These are phyloP conservation scores for Colletotrichum orbiculare DNA, from an alignment of 2,329 filamentous ascomycete species.

Conservation along the genomic window DNA sequence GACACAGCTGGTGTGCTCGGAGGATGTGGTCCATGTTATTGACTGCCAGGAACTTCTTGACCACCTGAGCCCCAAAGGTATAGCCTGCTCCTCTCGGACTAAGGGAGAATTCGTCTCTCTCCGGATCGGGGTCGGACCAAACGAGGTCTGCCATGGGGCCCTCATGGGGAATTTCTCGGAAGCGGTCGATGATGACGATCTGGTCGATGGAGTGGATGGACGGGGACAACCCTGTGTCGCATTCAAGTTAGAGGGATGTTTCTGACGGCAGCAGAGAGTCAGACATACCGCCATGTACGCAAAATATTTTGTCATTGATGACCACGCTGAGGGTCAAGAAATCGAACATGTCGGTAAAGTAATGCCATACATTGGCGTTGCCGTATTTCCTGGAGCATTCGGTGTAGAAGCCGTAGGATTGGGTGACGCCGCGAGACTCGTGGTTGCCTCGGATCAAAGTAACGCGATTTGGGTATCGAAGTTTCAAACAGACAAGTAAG, in stretches of 20 bases:
- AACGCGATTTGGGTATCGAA: conserved; percentile 95
- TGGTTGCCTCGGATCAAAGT: conserved; percentile 98
- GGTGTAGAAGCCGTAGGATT: conserved; percentile 99
- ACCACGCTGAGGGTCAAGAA: conserved; percentile 96
- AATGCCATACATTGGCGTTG: conserved; percentile 98
- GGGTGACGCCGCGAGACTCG: conserved; percentile 95
- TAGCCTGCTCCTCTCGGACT: conserved; percentile 95
- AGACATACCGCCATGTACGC: conserved; percentile 84
- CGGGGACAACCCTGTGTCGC: conserved; percentile 75
- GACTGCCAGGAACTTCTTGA: conserved; percentile 97
- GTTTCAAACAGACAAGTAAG: conserved; percentile 94
- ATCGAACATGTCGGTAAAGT: conserved; percentile 99
- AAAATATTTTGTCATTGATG: conserved; percentile 99
- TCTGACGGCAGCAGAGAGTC: background rate
- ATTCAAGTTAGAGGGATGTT: background rate
- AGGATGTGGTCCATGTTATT: conserved; percentile 98
- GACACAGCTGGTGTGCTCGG: conserved; percentile 96
- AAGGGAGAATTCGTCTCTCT: conserved; percentile 95
- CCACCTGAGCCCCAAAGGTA: conserved; percentile 96
- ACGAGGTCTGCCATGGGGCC: conserved; percentile 99
- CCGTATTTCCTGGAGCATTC: conserved; percentile 98
- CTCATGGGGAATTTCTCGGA: conserved; percentile 98
- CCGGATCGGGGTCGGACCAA: conserved; percentile 98
- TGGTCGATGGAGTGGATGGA: conserved; percentile 99
- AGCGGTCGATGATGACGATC: conserved; percentile 99